Base-by-base conservation (phyloP, 2,329 filamentous ascomycete species). In the Westerdykella sp. region DNA sequence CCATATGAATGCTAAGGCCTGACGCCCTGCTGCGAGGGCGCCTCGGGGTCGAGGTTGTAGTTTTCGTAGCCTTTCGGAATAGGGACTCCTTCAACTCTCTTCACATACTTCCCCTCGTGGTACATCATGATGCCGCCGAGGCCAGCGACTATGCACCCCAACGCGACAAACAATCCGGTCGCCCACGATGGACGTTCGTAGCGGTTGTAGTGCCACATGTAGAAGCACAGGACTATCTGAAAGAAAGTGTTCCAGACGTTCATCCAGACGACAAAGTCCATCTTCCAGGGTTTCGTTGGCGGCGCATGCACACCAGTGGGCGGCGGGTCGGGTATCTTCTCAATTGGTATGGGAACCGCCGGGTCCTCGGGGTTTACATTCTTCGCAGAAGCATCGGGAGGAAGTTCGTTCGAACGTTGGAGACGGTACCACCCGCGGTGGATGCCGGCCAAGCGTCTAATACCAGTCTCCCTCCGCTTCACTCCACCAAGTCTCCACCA, bases 181-280 rank as follows among this genome's bases (percentile, higher is more conserved):
- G 81, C 78, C 87, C 87, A 94, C 16, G 78, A 77, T 0, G 88
- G 87, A n/a, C 88, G 74, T 16, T 84, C 69, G 56, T 81, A 83
- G 15, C 85, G 73, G 59, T 87, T 85, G 66, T 85, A 73, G 2
- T 79, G 81, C 85, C 86, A 94, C 88, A 95, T 94, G 68, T 88
- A 85, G 3, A 78, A 83, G 7, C 81, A 84, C 2, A 95, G 74
- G 14, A 80, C 75, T 32, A 75, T 75, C 64, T 95, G 89, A 36
- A 93, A 75, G 42, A 90, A 76, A 0, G 87, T 93, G 59, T 95
- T 94, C 70, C 73, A 75, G 3, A 88, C 76, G 68, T 88, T 89
- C 54, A 83, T 75, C 83, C 84, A 90, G 30, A 94, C 74, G 28
- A 91, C 80, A 44, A 84, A 80, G 52, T 93, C 86, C 58, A 95